Conservation (phyloP, 768 basidiomycete genomes). For the Phlebiopsis gigantea region DNA sequence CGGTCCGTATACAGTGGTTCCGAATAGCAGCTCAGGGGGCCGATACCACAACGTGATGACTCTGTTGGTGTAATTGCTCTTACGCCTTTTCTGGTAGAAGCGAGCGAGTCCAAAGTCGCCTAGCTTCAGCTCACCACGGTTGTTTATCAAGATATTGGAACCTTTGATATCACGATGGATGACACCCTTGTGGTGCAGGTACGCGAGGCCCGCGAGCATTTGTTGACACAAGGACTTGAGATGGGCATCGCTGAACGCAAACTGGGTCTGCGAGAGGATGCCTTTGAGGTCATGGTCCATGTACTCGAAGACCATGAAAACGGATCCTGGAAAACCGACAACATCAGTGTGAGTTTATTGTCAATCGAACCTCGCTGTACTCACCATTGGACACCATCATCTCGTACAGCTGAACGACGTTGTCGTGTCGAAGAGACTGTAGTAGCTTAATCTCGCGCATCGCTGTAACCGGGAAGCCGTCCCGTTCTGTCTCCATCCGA, state of each 20-base stretch:
- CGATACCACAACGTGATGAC: conserved; percentile 99
- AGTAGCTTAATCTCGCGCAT: conserved; percentile 98
- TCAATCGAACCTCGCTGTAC: too few relatives aligned
- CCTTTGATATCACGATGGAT: conserved; percentile 99
- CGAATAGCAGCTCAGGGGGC: conserved; percentile 90
- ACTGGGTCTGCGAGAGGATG: conserved; percentile 85
- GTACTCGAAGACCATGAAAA: conserved; percentile 99
- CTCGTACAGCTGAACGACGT: conserved; percentile 86
- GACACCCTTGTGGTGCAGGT: conserved; percentile 93
- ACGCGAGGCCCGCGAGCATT: conserved; percentile 92
- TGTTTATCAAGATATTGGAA: conserved; percentile 93
- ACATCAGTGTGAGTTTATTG: too few relatives aligned
- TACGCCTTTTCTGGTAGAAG: conserved; percentile 88
- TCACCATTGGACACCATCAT: conserved; percentile 99
- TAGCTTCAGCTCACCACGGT: conserved; percentile 88
- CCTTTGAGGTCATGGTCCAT: conserved; percentile 99
- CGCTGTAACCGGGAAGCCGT: conserved; percentile 98
- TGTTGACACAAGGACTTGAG: conserved; percentile 94
- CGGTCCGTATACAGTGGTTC: conserved; percentile 92
- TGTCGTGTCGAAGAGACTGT: conserved; percentile 84
- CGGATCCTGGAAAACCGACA: conserved; percentile 87
- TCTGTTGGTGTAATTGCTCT: conserved; percentile 96
- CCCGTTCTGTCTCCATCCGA: conserved; percentile 94
- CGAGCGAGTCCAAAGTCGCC: conserved; percentile 97
- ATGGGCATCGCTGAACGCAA: conserved; percentile 79